Percentiles rank a stretch among this genome's conserved stretches.
phyloP scores from a whole-genome alignment of 805 yeast genomes.

The Starmerella davenportii region DNA sequence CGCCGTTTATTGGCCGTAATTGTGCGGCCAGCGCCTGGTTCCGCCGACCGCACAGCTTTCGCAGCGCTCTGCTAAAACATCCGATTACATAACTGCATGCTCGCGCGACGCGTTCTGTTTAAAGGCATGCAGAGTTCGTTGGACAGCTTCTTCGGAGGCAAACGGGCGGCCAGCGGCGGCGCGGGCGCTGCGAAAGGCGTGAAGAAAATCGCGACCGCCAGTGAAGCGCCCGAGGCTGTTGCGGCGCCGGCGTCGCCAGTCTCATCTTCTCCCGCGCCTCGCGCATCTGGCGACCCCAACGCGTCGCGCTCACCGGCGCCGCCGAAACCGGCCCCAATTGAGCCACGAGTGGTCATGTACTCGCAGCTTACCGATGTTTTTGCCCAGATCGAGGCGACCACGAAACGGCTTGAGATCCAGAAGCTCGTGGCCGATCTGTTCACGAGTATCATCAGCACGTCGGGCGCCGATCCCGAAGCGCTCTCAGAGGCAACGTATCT shows the following conservation, averaged over 20 bases:
- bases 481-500: constrained; percentile 61
- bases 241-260: background rate
- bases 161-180: constrained; percentile 4
- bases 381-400: constrained; percentile 57
- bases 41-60: too few species aligned
- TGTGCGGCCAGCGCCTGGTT: too few species aligned
- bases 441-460: constrained; percentile 36
- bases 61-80: background rate
- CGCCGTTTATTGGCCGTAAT: too few species aligned
- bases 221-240: background rate
- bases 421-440: constrained; percentile 60
- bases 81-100: background rate
- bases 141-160: constrained; percentile 15
- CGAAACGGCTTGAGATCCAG: constrained; percentile 69
- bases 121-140: constrained; percentile 15
- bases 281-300: background rate
- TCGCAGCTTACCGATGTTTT: constrained; percentile 42
- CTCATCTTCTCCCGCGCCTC: background rate
- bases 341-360: constrained; percentile 18
- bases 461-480: constrained; percentile 28
- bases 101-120: constrained; percentile 7
- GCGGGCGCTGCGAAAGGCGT: constrained; percentile 1
- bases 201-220: background rate
- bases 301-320: background rate
- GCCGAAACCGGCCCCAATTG: background rate